A percentile compares a stretch with the other conserved stretches of the same genome.
phyloP scores from a whole-genome alignment of 129 eudicot species.

The Flaveria trinervia region DNA sequence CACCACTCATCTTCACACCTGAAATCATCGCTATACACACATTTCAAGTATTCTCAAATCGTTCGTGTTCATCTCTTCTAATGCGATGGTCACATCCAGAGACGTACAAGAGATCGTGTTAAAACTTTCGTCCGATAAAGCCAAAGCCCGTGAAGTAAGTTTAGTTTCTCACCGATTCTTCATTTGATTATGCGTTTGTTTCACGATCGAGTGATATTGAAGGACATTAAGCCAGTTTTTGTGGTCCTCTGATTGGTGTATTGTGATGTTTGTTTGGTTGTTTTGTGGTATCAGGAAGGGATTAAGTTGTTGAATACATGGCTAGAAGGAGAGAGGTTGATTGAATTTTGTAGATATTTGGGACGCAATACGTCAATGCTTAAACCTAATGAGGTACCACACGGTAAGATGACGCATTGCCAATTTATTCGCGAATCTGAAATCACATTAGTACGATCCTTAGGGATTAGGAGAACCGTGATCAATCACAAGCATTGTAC shows the following conservation, averaged over 20 bases:
- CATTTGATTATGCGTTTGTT: neutral
- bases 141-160: slow-evolving; percentile 79
- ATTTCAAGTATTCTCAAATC: neutral
- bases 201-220: neutral
- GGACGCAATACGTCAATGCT: slow-evolving; percentile 66
- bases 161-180: neutral
- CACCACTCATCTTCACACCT: neutral
- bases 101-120: slow-evolving; percentile 77
- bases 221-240: neutral
- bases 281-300: slow-evolving; percentile 66
- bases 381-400: slow-evolving; percentile 64
- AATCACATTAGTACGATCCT: neutral
- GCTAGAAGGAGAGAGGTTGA: slow-evolving; percentile 76
- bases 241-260: neutral
- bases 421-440: neutral
- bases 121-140: slow-evolving; percentile 74
- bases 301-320: slow-evolving; percentile 75
- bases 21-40: slow-evolving; percentile 11
- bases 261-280: neutral
- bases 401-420: slow-evolving; percentile 56
- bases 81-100: slow-evolving; percentile 64
- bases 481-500: neutral
- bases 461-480: slow-evolving; percentile 5
- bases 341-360: slow-evolving; percentile 68
- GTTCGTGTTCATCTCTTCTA: slow-evolving; percentile 6